Evolutionary conservation across 805 yeast genomes (phyloP).

Genomic region (Zygosaccharomyces bisporus): DNA sequence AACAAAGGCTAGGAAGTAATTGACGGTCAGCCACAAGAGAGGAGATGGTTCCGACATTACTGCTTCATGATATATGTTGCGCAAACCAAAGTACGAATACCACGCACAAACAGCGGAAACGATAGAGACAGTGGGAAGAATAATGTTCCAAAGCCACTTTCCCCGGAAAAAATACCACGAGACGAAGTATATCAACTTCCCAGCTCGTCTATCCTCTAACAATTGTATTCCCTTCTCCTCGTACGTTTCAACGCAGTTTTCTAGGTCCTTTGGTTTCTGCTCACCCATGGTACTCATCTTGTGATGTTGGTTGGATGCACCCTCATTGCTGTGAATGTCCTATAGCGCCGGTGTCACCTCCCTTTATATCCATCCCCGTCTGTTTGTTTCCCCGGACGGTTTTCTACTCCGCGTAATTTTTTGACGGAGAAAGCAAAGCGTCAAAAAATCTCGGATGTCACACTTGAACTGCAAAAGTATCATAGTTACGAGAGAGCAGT

Average conservation of each 20-base stretch:
- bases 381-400: neutral
- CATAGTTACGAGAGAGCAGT: too few relatives aligned
- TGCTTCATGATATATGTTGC: neutral
- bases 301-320: neutral
- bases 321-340: neutral
- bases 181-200: constrained; percentile 4
- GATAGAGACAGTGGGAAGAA: neutral
- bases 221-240: constrained; percentile 3
- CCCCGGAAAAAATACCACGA: neutral
- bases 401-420: neutral
- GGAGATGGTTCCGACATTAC: neutral
- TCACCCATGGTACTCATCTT: neutral
- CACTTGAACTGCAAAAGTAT: neutral
- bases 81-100: neutral
- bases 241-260: neutral
- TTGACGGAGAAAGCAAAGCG: neutral
- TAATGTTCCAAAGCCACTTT: neutral
- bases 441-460: too few relatives aligned
- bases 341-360: neutral
- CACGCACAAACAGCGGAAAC: neutral
- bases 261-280: neutral
- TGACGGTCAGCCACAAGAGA: neutral
- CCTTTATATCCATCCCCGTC: neutral
- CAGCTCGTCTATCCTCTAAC: neutral
- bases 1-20: neutral